phyloP scores from a whole-genome alignment of 108 stramenopile genomes.

The Stephanodiscus minutulus region DNA sequence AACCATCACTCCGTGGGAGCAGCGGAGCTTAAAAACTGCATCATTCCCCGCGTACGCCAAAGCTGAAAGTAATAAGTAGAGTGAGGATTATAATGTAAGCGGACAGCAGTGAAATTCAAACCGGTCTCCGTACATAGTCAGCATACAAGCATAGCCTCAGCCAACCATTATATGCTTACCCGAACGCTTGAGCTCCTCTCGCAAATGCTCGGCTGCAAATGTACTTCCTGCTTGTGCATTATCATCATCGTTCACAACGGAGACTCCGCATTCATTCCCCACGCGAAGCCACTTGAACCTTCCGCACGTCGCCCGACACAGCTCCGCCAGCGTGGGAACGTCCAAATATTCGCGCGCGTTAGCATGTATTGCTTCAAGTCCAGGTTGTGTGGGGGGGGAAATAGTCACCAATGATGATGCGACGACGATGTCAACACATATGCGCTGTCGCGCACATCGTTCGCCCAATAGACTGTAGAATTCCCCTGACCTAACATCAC shows the following conservation, averaged over 20 bases:
- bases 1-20: slow-evolving; percentile 72
- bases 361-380: slow-evolving; percentile 14
- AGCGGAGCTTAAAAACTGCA: slow-evolving; percentile 83
- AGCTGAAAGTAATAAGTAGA: slow-evolving; percentile 36
- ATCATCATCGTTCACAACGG: slow-evolving; percentile 15
- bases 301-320: slow-evolving; percentile 74
- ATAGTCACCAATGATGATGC: slow-evolving; percentile 50
- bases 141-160: neutral
- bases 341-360: slow-evolving; percentile 63
- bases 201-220: slow-evolving; percentile 43
- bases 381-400: slow-evolving; percentile 26
- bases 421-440: slow-evolving; percentile 71
- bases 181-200: slow-evolving; percentile 57
- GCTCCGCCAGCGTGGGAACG: slow-evolving; percentile 70
- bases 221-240: neutral
- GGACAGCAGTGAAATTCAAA: neutral
- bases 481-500: slow-evolving; percentile 37
- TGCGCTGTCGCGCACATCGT: slow-evolving; percentile 53
- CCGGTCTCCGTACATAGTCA: neutral
- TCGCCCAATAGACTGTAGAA: slow-evolving; percentile 66
- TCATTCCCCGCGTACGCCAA: slow-evolving; percentile 54
- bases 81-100: slow-evolving; percentile 10
- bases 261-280: slow-evolving; percentile 59
- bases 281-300: slow-evolving; percentile 67
- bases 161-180: neutral